These are phyloP conservation scores for Sanguinoderma infundibulare DNA, from an alignment of 1,284 basidiomycete genomes.

Conservation along the genomic window DNA sequence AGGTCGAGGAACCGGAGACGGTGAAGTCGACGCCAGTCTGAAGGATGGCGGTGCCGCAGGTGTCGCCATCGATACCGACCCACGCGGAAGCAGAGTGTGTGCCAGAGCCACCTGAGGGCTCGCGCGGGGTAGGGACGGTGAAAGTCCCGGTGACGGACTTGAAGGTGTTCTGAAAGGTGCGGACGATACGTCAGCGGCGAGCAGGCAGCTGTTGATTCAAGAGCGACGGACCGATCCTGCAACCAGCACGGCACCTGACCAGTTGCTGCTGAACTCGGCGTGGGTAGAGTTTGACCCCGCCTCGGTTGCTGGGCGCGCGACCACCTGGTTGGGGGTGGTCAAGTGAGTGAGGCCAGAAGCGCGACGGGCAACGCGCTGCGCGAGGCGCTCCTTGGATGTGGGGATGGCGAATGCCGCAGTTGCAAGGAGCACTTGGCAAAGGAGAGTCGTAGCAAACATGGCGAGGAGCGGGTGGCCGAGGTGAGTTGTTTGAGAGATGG, in stretches of 20 bases:
- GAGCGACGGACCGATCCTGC: constrained; percentile 16
- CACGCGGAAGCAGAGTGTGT: constrained; percentile 34
- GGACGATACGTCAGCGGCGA: not conserved
- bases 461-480: constrained; percentile 7
- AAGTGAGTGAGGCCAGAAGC: constrained; percentile 17
- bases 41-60: constrained; percentile 25
- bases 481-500: constrained; percentile 20
- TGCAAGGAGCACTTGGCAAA: constrained; percentile 27
- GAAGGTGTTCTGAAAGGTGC: constrained; percentile 28
- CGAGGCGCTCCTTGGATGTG: constrained; percentile 22
- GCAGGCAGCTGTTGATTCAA: not conserved
- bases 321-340: constrained; percentile 18
- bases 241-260: constrained; percentile 32
- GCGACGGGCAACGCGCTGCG: constrained; percentile 24
- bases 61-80: constrained; percentile 27
- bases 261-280: constrained; percentile 33
- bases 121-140: constrained; percentile 33
- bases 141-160: constrained; percentile 38
- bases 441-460: constrained; percentile 27
- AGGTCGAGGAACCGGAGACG: constrained; percentile 26
- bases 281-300: constrained; percentile 20
- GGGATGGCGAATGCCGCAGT: constrained; percentile 28
- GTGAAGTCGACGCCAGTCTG: constrained; percentile 37
- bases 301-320: constrained; percentile 1
- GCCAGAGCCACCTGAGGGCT: constrained; percentile 30